Evolutionary conservation across 2,329 filamentous ascomycete species (phyloP).

Genomic region (Byssochlamys sp.): DNA sequence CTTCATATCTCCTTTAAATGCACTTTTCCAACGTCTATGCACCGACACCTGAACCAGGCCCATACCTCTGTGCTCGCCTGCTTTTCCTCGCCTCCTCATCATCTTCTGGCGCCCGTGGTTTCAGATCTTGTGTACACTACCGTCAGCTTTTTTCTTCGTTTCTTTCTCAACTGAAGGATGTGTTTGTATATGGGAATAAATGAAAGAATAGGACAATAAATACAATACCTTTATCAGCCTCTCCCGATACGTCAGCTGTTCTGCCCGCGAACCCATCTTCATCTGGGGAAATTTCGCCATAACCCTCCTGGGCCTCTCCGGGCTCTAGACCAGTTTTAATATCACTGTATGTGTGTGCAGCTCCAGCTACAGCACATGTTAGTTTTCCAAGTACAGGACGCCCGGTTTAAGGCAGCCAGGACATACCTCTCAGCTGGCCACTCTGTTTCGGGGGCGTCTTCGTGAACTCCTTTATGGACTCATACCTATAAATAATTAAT

Average conservation of each 20-base stretch:
- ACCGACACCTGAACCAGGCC: constrained; percentile 46
- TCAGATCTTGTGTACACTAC: constrained; percentile 32
- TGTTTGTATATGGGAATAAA: constrained; percentile 4
- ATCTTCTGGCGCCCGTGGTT: constrained; percentile 28
- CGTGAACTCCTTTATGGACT: constrained; percentile 44
- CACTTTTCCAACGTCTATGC: constrained; percentile 28
- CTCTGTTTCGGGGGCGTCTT: constrained; percentile 44
- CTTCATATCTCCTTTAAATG: neutral
- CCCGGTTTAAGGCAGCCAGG: neutral
- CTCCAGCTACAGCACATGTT: constrained; percentile 8
- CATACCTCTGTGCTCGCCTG: constrained; percentile 47
- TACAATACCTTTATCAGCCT: constrained; percentile 31
- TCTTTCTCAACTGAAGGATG: neutral
- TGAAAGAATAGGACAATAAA: constrained; percentile 6
- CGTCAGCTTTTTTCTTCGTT: constrained; percentile 26
- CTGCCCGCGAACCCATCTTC: constrained; percentile 48
- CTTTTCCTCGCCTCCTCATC: constrained; percentile 31
- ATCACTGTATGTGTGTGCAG: constrained; percentile 26
- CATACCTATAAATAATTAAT: constrained; percentile 39
- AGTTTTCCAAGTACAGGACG: neutral
- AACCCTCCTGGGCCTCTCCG: constrained; percentile 39
- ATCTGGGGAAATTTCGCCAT: constrained; percentile 45
- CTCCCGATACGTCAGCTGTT: constrained; percentile 34
- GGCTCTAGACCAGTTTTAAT: constrained; percentile 15
- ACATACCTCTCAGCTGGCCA: constrained; percentile 48